A percentile compares a stretch with the other conserved stretches of the same genome.
Evolutionary conservation across 2,329 filamentous ascomycete genomes (phyloP).

Genomic region (Rutstroemia sp.): DNA sequence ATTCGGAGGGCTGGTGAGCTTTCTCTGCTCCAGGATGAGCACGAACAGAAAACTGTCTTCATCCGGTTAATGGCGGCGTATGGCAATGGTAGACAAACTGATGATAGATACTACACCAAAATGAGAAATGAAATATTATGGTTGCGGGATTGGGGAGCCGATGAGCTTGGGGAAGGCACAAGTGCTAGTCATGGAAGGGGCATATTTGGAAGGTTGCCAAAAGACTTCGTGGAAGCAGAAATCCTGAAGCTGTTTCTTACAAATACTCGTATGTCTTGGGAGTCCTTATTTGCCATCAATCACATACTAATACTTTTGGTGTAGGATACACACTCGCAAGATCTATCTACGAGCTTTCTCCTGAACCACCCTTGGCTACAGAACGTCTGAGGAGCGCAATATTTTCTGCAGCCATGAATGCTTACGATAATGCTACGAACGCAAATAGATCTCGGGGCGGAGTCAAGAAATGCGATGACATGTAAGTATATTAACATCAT

Average conservation of each 20-base stretch:
- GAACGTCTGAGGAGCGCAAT: constrained; percentile 52
- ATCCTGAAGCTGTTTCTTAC: constrained; percentile 61
- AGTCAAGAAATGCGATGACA: constrained; percentile 69
- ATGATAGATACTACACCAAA: constrained; percentile 57
- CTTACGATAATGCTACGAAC: constrained; percentile 78
- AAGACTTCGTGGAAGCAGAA: constrained; percentile 59
- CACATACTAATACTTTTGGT: background rate
- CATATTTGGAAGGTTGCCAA: constrained; percentile 49
- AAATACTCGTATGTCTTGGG: constrained; percentile 45
- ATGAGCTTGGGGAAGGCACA: constrained; percentile 34
- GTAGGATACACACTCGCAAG: constrained; percentile 55
- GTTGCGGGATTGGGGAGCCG: constrained; percentile 64
- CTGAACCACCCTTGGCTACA: constrained; percentile 41
- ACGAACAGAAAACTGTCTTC: constrained; percentile 55
- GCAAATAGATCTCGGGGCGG: constrained; percentile 69
- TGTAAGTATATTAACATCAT: constrained; percentile 40
- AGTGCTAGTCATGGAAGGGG: constrained; percentile 36
- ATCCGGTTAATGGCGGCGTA: constrained; percentile 40
- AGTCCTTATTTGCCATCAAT: too few relatives aligned
- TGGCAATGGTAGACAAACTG: constrained; percentile 39
- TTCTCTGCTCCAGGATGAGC: constrained; percentile 52
- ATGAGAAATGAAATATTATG: constrained; percentile 61
- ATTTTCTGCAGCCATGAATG: constrained; percentile 55
- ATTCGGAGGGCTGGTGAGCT: constrained; percentile 53
- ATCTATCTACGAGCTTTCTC: constrained; percentile 51